Evolutionary conservation across 495 filamentous ascomycete species (phyloP).

Genomic region (Aspergillus hancockii): DNA sequence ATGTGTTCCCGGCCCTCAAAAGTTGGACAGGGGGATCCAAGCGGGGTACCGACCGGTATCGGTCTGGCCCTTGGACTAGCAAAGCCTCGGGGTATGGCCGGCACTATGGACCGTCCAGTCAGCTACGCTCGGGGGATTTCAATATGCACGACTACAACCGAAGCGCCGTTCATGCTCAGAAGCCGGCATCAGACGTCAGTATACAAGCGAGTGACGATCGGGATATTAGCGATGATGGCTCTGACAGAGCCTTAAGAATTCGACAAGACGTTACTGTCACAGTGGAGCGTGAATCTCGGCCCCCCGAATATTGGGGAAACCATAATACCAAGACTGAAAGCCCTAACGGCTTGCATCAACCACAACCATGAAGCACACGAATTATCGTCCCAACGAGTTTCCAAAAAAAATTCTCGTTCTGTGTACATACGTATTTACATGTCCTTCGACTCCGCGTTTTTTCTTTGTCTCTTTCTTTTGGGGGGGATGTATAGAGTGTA

Average conservation of each 20-base stretch:
- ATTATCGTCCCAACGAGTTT: neutral
- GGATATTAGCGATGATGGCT: conserved; percentile 42
- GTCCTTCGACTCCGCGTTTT: neutral
- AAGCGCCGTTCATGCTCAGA: conserved; percentile 32
- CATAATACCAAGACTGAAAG: conserved; percentile 3
- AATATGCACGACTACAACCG: conserved; percentile 37
- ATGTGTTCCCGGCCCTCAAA: conserved; percentile 55
- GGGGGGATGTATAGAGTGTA: neutral
- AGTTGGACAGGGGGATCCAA: conserved; percentile 49
- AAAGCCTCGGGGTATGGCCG: conserved; percentile 30
- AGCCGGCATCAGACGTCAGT: conserved; percentile 36
- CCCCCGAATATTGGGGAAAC: conserved; percentile 24
- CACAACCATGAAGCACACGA: conserved; percentile 21
- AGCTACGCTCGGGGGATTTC: conserved; percentile 36
- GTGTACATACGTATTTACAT: neutral
- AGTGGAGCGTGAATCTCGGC: conserved; percentile 37
- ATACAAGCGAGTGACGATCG: conserved; percentile 30
- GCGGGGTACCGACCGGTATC: conserved; percentile 38
- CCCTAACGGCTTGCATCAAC: neutral
- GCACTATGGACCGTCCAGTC: conserved; percentile 36
- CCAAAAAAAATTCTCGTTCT: neutral
- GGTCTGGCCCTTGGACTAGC: conserved; percentile 40
- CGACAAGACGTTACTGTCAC: conserved; percentile 49
- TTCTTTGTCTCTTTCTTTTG: conserved; percentile 6
- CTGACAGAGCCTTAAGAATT: conserved; percentile 44